Conservation (phyloP, 257 asterid genomes). For the Lycium barbarum region DNA sequence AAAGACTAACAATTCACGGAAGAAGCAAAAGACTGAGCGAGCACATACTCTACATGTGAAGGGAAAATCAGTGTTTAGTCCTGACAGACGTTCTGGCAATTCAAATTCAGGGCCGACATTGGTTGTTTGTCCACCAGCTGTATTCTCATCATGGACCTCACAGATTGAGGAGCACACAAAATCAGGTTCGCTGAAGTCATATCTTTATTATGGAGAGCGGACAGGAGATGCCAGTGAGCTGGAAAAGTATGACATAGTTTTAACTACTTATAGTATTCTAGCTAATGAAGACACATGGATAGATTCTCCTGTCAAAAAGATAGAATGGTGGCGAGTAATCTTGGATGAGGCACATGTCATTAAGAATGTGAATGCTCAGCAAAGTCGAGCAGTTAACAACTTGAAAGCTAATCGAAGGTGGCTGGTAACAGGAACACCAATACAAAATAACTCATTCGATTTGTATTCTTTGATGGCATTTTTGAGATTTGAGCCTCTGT, state of each 20-base stretch:
- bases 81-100: conserved; percentile 11
- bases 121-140: conserved; percentile 83
- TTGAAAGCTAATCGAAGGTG: conserved; percentile 76
- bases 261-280: conserved; percentile 75
- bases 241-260: conserved; percentile 64
- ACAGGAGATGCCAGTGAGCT: conserved; percentile 64
- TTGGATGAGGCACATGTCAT: conserved; percentile 89
- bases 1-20: conserved; percentile 28
- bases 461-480: conserved; percentile 75
- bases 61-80: conserved; percentile 33
- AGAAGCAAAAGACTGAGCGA: conserved; percentile 42
- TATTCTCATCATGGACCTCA: conserved; percentile 73
- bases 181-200: conserved; percentile 61
- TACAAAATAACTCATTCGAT: conserved; percentile 74
- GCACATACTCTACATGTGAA: conserved; percentile 20
- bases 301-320: conserved; percentile 66
- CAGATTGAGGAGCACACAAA: conserved; percentile 78
- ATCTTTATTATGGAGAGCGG: conserved; percentile 79
- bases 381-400: conserved; percentile 69
- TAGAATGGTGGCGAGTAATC: conserved; percentile 86
- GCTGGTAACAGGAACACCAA: conserved; percentile 87
- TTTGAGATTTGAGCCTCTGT: conserved; percentile 81
- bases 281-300: conserved; percentile 57
- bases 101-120: conserved; percentile 51
- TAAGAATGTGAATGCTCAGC: conserved; percentile 70